A percentile compares a stretch with the other conserved stretches of the same genome.
These are phyloP conservation scores for Jimgerdemannia flammicorona DNA, from an alignment of 192 early-diverging fungal genomes.

Conservation along the genomic window DNA sequence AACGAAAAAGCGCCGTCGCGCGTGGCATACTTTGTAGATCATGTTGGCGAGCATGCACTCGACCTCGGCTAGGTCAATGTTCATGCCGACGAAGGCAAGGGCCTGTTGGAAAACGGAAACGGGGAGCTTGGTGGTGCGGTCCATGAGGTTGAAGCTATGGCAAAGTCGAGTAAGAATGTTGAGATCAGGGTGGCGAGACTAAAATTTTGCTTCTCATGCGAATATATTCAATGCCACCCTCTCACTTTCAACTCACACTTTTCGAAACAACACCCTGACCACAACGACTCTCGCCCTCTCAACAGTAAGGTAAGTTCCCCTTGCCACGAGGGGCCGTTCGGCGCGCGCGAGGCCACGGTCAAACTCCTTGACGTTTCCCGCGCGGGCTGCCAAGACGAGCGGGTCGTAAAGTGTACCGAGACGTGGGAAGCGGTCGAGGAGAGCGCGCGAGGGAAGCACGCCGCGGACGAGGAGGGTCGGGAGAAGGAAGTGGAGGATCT, in stretches of 20 bases:
- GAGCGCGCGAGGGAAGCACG: constrained; percentile 52
- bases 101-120: constrained; percentile 63
- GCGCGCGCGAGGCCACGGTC: constrained; percentile 55
- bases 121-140: constrained; percentile 51
- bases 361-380: constrained; percentile 74
- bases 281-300: constrained; percentile 72
- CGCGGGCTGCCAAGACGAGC: constrained; percentile 60
- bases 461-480: constrained; percentile 77
- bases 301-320: constrained; percentile 78
- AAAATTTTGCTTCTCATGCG: no score
- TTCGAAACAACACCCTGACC: constrained; percentile 73
- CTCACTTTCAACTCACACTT: constrained; percentile 52
- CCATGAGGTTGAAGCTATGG: constrained; percentile 45
- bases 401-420: constrained; percentile 57
- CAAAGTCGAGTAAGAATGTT: neutral
- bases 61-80: constrained; percentile 65
- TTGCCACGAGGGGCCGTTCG: constrained; percentile 56
- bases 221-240: no score
- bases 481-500: constrained; percentile 78
- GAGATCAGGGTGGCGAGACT: neutral
- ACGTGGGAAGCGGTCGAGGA: constrained; percentile 61
- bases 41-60: constrained; percentile 87
- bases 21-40: constrained; percentile 69
- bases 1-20: neutral
- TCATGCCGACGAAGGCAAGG: constrained; percentile 51